A percentile compares a stretch with the other conserved stretches of the same genome.
Evolutionary conservation across 2,329 filamentous ascomycete species (phyloP).

Genomic region (Diaporthe longicolla): DNA sequence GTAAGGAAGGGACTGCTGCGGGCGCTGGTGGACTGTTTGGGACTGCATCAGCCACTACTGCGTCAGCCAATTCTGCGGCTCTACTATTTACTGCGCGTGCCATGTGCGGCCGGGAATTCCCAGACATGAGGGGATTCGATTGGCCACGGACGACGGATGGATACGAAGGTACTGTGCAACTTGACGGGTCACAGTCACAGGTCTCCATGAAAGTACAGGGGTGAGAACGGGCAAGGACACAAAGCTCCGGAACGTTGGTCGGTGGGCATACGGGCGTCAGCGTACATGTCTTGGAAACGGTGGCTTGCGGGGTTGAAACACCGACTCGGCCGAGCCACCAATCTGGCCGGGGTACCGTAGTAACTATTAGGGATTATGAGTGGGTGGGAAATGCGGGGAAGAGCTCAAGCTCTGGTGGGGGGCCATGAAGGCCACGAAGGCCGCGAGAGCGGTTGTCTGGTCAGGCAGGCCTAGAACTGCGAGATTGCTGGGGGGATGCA

Average conservation of each 20-base stretch:
- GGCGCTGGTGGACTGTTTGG: background rate
- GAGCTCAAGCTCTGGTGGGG: constrained; percentile 7
- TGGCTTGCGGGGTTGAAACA: constrained; percentile 20
- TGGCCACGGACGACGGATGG: too few species aligned
- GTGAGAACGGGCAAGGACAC: background rate
- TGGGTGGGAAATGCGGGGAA: constrained; percentile 18
- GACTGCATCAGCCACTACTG: too few species aligned
- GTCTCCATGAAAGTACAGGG: background rate
- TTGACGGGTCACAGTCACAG: background rate
- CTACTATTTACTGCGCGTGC: too few species aligned
- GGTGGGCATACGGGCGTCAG: background rate
- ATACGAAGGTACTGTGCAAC: background rate
- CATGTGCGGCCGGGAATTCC: too few species aligned
- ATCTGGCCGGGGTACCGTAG: constrained; percentile 11
- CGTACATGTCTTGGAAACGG: background rate
- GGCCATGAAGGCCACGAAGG: background rate
- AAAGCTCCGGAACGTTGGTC: background rate
- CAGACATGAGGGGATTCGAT: too few species aligned
- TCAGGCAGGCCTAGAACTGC: background rate
- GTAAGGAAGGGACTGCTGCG: too few species aligned
- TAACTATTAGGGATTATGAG: too few species aligned
- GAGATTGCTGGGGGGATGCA: constrained; percentile 14
- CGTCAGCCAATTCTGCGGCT: too few species aligned
- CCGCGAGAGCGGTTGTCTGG: background rate
- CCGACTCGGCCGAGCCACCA: constrained; percentile 21